Conservation (phyloP, 2,329 filamentous ascomycete species). For the Colletotrichum zoysiae region DNA sequence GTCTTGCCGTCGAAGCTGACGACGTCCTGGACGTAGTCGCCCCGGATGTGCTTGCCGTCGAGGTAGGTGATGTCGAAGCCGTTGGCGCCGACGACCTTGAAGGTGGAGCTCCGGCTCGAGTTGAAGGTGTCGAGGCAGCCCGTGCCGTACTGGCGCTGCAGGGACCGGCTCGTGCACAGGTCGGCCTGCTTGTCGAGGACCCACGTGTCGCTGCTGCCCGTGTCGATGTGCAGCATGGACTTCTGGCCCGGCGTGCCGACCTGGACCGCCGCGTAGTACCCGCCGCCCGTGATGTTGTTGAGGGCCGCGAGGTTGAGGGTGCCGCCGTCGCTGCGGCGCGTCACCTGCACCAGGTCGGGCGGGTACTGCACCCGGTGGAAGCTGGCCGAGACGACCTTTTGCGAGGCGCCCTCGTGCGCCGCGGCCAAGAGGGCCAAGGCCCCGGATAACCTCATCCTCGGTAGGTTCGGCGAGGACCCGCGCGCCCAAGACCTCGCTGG, state of each 20-base stretch:
- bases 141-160: constrained; percentile 21
- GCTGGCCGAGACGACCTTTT: constrained; percentile 32
- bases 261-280: constrained; percentile 74
- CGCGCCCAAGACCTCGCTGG: neutral
- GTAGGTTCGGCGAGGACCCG: neutral
- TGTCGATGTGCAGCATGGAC: constrained; percentile 73
- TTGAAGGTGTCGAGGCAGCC: constrained; percentile 52
- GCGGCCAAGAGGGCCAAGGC: constrained; percentile 17
- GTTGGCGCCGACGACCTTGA: constrained; percentile 54
- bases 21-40: constrained; percentile 70
- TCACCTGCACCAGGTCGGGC: constrained; percentile 25
- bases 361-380: constrained; percentile 24
- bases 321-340: constrained; percentile 31
- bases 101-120: constrained; percentile 61
- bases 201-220: constrained; percentile 78
- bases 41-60: constrained; percentile 65
- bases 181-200: constrained; percentile 51
- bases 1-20: constrained; percentile 63
- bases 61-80: constrained; percentile 74
- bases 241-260: constrained; percentile 72
- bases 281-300: constrained; percentile 67
- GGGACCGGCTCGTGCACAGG: constrained; percentile 20
- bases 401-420: constrained; percentile 6
- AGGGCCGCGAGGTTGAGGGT: constrained; percentile 53
- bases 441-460: constrained; percentile 8